Base-by-base conservation (phyloP, 768 basidiomycete genomes). In the Boletus vinaceobasis region DNA sequence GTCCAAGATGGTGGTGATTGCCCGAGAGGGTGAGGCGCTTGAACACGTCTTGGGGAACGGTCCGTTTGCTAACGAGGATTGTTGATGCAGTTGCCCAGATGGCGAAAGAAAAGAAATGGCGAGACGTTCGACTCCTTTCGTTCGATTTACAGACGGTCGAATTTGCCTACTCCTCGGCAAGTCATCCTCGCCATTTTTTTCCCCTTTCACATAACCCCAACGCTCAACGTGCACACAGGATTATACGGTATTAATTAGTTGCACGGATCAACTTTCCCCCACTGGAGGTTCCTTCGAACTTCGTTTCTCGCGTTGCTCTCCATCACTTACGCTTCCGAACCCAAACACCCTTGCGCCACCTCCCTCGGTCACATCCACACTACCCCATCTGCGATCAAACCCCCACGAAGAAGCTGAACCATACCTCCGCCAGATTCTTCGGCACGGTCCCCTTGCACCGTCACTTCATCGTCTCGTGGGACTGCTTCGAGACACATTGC, bases 121-220 rank as follows among this genome's bases (percentile, higher is more conserved):
- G 73, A 21, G 91, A 88, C 63, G 83, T 96, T 19, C 81, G 82
- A n/a, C 73, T 96, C 48, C 78, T 94, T 55, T 92, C 90, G 5
- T 96, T 96, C 69, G 92, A 96, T 69, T 74, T 96, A 15, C 92
- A 92, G 63, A 93, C 91, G 0, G 93, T 94, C n/a, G 87, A 93
- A 63, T 88, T 96, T 65, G 83, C 84, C 2, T 95, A 95, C 66
- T 81, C 87, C 10, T 73, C 73, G 49, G 88, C 84, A 66, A 58
- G 74, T 56, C 43, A 15, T 38, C 37, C 35, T 40, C 49, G 8
- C 58, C 7, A 0, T 10, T 48, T 31, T 40, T n/a, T n/a, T n/a
- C n/a, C n/a, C n/a, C 45, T 33, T 35, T 10, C 17, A 1, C 10
- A 29, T 56, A n/a, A n/a, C n/a, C n/a, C n/a, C n/a, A 21, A 60